Conservation (phyloP, 2,329 filamentous ascomycete species). For the Colletotrichum caudatum region DNA sequence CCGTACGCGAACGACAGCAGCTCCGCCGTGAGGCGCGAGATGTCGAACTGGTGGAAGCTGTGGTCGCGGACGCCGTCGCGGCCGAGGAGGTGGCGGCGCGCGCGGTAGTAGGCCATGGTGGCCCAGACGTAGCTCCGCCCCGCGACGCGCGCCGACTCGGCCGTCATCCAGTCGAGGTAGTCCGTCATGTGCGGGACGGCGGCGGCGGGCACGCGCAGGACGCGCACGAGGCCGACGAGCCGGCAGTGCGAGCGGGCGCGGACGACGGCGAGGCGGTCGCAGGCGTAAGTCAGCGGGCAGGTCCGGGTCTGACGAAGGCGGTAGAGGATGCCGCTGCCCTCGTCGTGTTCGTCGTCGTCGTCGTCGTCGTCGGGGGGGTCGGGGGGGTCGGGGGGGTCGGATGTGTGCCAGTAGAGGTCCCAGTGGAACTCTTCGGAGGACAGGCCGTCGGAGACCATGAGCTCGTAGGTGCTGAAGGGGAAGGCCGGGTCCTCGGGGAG, state of each 20-base stretch:
- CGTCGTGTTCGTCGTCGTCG: background rate
- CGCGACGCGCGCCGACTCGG: conserved; percentile 44
- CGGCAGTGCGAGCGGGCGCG: conserved; percentile 37
- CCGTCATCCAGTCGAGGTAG: conserved; percentile 52
- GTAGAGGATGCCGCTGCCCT: conserved; percentile 27
- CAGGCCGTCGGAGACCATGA: conserved; percentile 41
- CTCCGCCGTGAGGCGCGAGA: conserved; percentile 47
- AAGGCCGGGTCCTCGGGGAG: conserved; percentile 38
- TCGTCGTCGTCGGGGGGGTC: conserved; percentile 41
- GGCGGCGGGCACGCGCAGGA: conserved; percentile 45
- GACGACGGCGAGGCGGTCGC: conserved; percentile 24
- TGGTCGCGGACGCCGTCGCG: conserved; percentile 33
- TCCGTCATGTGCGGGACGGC: conserved; percentile 43
- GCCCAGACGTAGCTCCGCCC: conserved; percentile 49
- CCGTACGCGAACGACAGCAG: conserved; percentile 48
- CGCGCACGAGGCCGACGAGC: conserved; percentile 49
- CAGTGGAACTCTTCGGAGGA: conserved; percentile 51
- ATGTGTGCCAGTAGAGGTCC: conserved; percentile 53
- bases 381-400: conserved; percentile 30
- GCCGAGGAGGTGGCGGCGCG: conserved; percentile 46
- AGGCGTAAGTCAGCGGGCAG: conserved; percentile 13
- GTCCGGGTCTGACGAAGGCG: conserved; percentile 26
- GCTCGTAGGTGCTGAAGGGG: conserved; percentile 41
- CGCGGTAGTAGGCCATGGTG: conserved; percentile 46
- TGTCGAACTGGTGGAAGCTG: conserved; percentile 44